Conservation (phyloP, 768 basidiomycete species). For the Cyathus striatus region DNA sequence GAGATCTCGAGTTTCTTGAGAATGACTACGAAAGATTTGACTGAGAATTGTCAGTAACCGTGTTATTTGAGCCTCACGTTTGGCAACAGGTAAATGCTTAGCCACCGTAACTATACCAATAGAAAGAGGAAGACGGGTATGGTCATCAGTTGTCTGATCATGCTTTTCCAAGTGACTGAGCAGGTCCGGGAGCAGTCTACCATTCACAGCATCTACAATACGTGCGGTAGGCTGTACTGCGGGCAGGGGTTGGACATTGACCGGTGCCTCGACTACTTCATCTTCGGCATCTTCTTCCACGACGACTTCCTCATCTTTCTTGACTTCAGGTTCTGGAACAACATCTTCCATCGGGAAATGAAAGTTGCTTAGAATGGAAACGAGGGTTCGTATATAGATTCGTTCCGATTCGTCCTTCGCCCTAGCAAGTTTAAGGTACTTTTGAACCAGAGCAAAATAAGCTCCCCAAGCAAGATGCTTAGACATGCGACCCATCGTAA, state of each 20-base stretch:
- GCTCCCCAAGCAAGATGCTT: slow-evolving; percentile 76
- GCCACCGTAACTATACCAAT: slow-evolving; percentile 85
- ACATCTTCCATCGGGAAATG: slow-evolving; percentile 79
- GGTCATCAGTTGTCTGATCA: slow-evolving; percentile 74
- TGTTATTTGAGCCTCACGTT: slow-evolving; percentile 63
- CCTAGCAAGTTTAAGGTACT: slow-evolving; percentile 68
- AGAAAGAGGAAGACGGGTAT: slow-evolving; percentile 82
- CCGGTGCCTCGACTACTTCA: slow-evolving; percentile 11
- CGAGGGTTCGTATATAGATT: slow-evolving; percentile 79
- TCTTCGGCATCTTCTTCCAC: slow-evolving; percentile 24
- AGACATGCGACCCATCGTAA: slow-evolving; percentile 72
- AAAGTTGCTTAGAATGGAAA: slow-evolving; percentile 84
- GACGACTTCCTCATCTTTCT: slow-evolving; percentile 22
- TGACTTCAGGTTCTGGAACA: slow-evolving; percentile 24
- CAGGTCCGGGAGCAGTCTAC: slow-evolving; percentile 73
- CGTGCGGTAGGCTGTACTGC: slow-evolving; percentile 20
- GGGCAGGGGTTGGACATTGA: slow-evolving; percentile 3
- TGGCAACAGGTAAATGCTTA: slow-evolving; percentile 62
- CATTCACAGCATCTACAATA: slow-evolving; percentile 74
- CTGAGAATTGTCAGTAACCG: slow-evolving; percentile 79
- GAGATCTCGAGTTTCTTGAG: slow-evolving; percentile 88
- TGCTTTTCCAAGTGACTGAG: slow-evolving; percentile 79
- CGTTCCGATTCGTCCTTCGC: slow-evolving; percentile 70
- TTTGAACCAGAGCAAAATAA: slow-evolving; percentile 76
- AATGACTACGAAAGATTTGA: slow-evolving; percentile 89